phyloP scores from a whole-genome alignment of 768 basidiomycete genomes.

The Boletus subcaerulescens region DNA sequence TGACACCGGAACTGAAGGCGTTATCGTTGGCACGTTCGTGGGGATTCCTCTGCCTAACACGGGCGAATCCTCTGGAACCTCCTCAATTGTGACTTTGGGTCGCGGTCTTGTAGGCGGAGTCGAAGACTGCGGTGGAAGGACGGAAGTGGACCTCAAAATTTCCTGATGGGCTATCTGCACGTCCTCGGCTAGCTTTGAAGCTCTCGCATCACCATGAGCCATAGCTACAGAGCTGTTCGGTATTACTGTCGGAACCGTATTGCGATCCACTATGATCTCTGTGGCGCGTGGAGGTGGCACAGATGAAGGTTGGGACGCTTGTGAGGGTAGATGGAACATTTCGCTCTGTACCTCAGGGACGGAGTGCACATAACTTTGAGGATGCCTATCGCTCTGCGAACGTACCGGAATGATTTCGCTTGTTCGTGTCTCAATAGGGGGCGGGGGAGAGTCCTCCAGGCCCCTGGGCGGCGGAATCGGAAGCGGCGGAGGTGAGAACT shows the following conservation, averaged over 20 bases:
- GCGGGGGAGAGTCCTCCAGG: slow-evolving; percentile 19
- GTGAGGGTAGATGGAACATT: slow-evolving; percentile 23
- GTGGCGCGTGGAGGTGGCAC: background rate
- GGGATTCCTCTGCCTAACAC: slow-evolving; percentile 10
- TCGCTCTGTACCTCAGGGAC: slow-evolving; percentile 21
- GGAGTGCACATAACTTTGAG: background rate
- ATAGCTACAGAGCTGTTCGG: background rate
- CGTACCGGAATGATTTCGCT: slow-evolving; percentile 27
- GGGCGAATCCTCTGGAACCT: slow-evolving; percentile 25
- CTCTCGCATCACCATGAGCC: slow-evolving; percentile 5
- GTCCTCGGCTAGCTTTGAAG: slow-evolving; percentile 6
- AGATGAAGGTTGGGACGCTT: background rate
- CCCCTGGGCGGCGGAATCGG: slow-evolving; percentile 29
- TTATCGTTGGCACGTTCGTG: background rate
- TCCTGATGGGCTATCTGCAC: slow-evolving; percentile 11
- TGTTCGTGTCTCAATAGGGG: slow-evolving; percentile 21
- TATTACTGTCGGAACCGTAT: background rate
- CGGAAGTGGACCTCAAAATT: slow-evolving; percentile 2
- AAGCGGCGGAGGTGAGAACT: slow-evolving; percentile 29
- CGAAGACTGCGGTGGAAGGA: slow-evolving; percentile 9
- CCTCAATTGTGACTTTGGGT: slow-evolving; percentile 30
- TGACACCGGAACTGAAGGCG: slow-evolving; percentile 4
- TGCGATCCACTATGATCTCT: slow-evolving; percentile 4
- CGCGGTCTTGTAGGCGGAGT: slow-evolving; percentile 11
- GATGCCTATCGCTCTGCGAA: slow-evolving; percentile 7